A percentile compares a stretch with the other conserved stretches of the same genome.
Evolutionary conservation across 768 basidiomycete species (phyloP).

Genomic region (Tylopilus sp.): DNA sequence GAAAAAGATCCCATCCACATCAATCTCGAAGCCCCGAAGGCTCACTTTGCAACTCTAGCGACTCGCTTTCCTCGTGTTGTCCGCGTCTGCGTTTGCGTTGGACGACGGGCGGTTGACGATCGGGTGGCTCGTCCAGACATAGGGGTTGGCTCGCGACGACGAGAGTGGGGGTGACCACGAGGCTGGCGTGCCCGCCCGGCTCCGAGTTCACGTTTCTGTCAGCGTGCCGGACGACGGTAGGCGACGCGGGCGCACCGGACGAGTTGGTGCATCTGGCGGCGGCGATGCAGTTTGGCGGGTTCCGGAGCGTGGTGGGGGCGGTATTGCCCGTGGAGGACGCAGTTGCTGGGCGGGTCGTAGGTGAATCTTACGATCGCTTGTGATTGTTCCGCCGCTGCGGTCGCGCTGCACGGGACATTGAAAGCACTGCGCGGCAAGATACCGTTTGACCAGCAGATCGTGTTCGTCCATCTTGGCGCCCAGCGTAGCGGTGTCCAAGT

Average conservation of each 20-base stretch:
- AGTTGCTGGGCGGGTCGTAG: background rate
- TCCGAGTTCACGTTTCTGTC: slow-evolving; percentile 17
- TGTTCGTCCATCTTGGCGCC: background rate
- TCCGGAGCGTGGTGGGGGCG: slow-evolving; percentile 21
- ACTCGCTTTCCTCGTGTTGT: slow-evolving; percentile 1
- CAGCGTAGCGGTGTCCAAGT: too few relatives aligned
- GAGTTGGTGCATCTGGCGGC: slow-evolving; percentile 15
- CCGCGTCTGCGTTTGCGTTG: slow-evolving; percentile 12
- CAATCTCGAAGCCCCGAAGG: background rate
- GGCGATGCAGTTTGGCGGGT: slow-evolving; percentile 7
- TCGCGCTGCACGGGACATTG: background rate
- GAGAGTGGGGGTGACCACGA: too few relatives aligned
- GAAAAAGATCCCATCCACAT: background rate
- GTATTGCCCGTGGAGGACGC: slow-evolving; percentile 22
- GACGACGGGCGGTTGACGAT: slow-evolving; percentile 7
- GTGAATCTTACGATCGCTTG: slow-evolving; percentile 7
- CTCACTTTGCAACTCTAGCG: background rate
- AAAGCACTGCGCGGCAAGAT: slow-evolving; percentile 3
- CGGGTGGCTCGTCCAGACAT: background rate
- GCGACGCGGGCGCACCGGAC: slow-evolving; percentile 17
- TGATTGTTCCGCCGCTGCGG: background rate
- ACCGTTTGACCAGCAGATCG: slow-evolving; percentile 4
- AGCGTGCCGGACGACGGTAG: slow-evolving; percentile 25
- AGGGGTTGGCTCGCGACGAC: too few relatives aligned
- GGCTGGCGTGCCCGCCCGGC: too few relatives aligned